phyloP scores from a whole-genome alignment of 164 flowering plant species.

The Berberis vulgaris region DNA sequence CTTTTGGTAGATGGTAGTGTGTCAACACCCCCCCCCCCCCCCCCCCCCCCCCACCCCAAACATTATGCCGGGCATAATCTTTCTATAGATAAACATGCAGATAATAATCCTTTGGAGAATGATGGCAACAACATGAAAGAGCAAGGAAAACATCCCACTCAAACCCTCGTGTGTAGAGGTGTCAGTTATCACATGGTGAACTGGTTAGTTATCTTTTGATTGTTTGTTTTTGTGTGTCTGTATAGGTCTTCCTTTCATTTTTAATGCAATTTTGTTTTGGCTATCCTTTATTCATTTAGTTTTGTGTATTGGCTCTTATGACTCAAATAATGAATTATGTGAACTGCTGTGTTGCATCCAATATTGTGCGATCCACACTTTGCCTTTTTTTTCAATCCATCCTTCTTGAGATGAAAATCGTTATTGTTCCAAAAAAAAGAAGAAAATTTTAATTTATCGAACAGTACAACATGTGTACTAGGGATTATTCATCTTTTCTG shows the following conservation, averaged over 20 bases:
- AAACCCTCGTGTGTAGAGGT: slow-evolving; percentile 49
- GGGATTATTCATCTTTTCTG: too few relatives aligned
- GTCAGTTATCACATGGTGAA: slow-evolving; percentile 95
- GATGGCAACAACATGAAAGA: slow-evolving; percentile 7
- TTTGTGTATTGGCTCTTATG: too few relatives aligned
- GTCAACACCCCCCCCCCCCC: slow-evolving; percentile 3
- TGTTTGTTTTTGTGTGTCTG: slow-evolving; percentile 5
- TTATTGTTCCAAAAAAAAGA: too few relatives aligned
- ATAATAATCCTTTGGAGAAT: slow-evolving; percentile 6
- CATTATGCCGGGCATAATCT: slow-evolving; percentile 13
- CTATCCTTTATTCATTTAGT: too few relatives aligned
- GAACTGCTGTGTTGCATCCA: too few relatives aligned
- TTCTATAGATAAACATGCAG: slow-evolving; percentile 21
- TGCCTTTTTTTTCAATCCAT: too few relatives aligned
- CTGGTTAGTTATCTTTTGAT: slow-evolving; percentile 53
- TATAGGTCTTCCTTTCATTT: background rate
- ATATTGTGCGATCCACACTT: too few relatives aligned
- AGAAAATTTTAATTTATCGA: too few relatives aligned
- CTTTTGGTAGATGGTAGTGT: slow-evolving; percentile 15
- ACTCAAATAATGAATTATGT: too few relatives aligned
- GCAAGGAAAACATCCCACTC: slow-evolving; percentile 48
- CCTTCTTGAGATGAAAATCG: too few relatives aligned
- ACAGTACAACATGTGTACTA: too few relatives aligned
- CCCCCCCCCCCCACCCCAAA: too few relatives aligned
- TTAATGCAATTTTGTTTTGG: background rate